phyloP scores from a whole-genome alignment of 192 early-diverging fungal genomes.

The Pilobolus umbonatus region DNA sequence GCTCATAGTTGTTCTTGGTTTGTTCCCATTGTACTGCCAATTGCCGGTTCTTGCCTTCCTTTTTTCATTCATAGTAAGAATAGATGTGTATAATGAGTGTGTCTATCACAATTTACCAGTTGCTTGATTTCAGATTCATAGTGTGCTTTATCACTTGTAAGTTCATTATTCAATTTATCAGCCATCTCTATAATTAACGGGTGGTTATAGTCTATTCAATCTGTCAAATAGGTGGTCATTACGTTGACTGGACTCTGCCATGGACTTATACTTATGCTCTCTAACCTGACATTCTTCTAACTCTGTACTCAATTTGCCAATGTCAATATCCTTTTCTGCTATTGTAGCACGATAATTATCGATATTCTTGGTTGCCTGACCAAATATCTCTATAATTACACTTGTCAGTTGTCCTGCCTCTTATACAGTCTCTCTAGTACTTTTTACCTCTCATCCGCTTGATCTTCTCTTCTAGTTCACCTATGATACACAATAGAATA shows the following conservation, averaged over 20 bases:
- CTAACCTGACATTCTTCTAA: conserved; percentile 28
- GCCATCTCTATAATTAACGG: background rate
- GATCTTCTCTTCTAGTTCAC: conserved; percentile 53
- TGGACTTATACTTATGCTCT: conserved; percentile 19
- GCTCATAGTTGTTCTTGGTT: conserved; percentile 45
- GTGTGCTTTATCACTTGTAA: conserved; percentile 6
- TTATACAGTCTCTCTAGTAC: background rate
- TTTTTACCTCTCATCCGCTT: conserved; percentile 52
- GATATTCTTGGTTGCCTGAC: conserved; percentile 49
- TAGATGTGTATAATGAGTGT: background rate
- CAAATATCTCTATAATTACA: conserved; percentile 41
- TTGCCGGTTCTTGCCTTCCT: conserved; percentile 49
- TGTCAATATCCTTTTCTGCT: conserved; percentile 41
- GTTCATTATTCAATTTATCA: conserved; percentile 8
- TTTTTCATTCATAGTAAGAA: background rate
- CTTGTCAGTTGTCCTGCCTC: background rate
- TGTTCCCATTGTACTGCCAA: conserved; percentile 39
- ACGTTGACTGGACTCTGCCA: conserved; percentile 24
- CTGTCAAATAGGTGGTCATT: conserved; percentile 1
- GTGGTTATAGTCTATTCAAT: background rate
- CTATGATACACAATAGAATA: conserved; percentile 15
- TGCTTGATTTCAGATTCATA: background rate
- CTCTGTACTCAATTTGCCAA: conserved; percentile 29
- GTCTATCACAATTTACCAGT: background rate
- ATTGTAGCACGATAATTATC: conserved; percentile 48